Evolutionary conservation across 768 basidiomycete genomes (phyloP), one percentile per base, ranked within the genome.

Genomic region (Ephemerocybe angulata): DNA sequence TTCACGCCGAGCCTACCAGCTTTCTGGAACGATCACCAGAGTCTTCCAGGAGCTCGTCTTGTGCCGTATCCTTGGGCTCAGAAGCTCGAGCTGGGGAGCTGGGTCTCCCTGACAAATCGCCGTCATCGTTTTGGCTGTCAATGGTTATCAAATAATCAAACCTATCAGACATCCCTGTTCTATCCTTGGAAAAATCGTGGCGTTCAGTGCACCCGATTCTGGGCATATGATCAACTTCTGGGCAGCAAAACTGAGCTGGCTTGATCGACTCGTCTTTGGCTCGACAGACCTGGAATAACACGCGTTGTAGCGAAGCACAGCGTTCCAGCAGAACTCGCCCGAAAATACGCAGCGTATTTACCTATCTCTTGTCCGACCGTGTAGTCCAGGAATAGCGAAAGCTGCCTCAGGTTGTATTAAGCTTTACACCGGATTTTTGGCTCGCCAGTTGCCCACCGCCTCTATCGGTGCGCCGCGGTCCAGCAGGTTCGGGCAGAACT

Each of bases 401-500:
- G n/a, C n/a, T n/a, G n/a, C n/a, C n/a, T n/a, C n/a, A n/a, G n/a
- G n/a, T n/a, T n/a, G n/a, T n/a, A n/a, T n/a, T n/a, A n/a, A n/a
- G n/a, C n/a, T n/a, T n/a, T n/a, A n/a, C n/a, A n/a, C n/a, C n/a
- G n/a, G n/a, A n/a, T n/a, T n/a, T n/a, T n/a, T n/a, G n/a, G n/a
- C n/a, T 41, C n/a, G 38, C 7, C 38, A 6, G 38, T 10, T 8
- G 7, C 15, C 38, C 21, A 19, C 38, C n/a, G 7, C 38, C 7
- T 10, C 38, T 41, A 8, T 41, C 38, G 38, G 38, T 5, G 21
- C 6, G 8, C 47, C 47, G 47, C 47, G 47, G 47, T 19, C 47
- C 47, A 25, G 47, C 28, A 33, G 27, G 28, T 21, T 49, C 47
- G 47, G 47, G 47, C 47, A 49, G 47, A 49, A 49, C 27, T 49